Conservation (phyloP, 176 grass and related monocot genomes). For the Triticum turgidum region DNA sequence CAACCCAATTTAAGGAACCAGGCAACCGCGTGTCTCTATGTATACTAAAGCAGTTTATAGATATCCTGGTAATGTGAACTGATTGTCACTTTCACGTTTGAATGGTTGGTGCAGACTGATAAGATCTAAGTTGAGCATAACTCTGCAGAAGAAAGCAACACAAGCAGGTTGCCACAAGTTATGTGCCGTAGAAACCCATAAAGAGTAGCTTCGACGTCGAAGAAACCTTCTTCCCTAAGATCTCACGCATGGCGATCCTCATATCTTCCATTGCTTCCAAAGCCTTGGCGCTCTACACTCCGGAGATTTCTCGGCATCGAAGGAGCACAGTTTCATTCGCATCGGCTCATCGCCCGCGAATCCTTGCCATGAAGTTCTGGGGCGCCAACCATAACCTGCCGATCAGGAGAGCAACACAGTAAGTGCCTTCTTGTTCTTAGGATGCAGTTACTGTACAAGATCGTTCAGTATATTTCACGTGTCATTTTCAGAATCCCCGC, state of each 20-base stretch:
- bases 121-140: not conserved
- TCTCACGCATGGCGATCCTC: conserved; percentile 31
- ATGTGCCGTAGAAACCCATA: not conserved
- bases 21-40: not conserved
- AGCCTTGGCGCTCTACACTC: not conserved
- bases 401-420: conserved; percentile 27
- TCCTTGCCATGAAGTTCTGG: conserved; percentile 35
- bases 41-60: not conserved
- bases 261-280: conserved; percentile 10
- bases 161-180: conserved; percentile 29
- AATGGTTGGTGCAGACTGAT: not conserved
- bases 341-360: not conserved
- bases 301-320: not conserved
- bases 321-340: not conserved
- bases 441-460: not conserved
- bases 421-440: conserved; percentile 1
- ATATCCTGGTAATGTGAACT: not conserved
- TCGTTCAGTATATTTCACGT: not conserved
- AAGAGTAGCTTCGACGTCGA: conserved; percentile 36
- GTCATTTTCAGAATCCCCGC: conserved; percentile 29
- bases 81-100: not conserved
- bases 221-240: conserved; percentile 13
- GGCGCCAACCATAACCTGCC: conserved; percentile 21
- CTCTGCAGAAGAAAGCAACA: conserved; percentile 18
- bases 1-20: conserved; percentile 9